These are phyloP conservation scores for Pseudopithomyces maydicus DNA, from an alignment of 2,329 filamentous ascomycete species.

Conservation along the genomic window DNA sequence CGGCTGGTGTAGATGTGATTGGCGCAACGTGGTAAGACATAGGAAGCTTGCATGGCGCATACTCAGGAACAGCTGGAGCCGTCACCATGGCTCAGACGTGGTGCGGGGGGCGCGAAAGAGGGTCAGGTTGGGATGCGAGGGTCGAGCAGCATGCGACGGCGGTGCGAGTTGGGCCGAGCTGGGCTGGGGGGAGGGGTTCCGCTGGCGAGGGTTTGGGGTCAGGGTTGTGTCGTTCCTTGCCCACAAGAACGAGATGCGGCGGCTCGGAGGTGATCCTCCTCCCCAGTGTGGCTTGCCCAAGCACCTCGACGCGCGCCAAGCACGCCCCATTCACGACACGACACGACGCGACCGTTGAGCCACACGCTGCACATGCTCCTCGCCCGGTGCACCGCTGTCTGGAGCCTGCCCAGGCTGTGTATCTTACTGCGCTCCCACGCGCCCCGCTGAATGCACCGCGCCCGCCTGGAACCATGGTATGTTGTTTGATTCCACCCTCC, in stretches of 20 bases:
- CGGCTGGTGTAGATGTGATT: background rate
- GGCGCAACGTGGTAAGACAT: background rate
- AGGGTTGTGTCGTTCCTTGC: slow-evolving; percentile 6
- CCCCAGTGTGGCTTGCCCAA: slow-evolving; percentile 6
- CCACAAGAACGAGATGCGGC: slow-evolving; percentile 4
- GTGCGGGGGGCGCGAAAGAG: slow-evolving; percentile 21
- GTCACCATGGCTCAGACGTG: slow-evolving; percentile 47
- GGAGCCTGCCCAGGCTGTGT: background rate
- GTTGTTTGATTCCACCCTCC: no score
- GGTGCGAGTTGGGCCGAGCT: background rate
- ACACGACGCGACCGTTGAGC: slow-evolving; percentile 3
- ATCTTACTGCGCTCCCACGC: background rate
- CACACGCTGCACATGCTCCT: background rate
- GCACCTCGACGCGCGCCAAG: background rate
- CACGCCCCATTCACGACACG: background rate
- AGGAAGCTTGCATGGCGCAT: slow-evolving; percentile 24
- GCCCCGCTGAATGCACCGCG: slow-evolving; percentile 1
- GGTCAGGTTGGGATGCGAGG: slow-evolving; percentile 6
- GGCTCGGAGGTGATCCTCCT: slow-evolving; percentile 8
- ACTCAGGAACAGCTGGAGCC: slow-evolving; percentile 50
- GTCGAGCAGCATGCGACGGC: slow-evolving; percentile 5
- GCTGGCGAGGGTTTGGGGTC: slow-evolving; percentile 3
- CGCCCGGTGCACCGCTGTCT: background rate
- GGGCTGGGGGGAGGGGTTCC: slow-evolving; percentile 7
- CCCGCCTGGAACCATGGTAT: slow-evolving; percentile 4